These are phyloP conservation scores for Eutypa lata DNA, from an alignment of 2,329 filamentous ascomycete species.

Conservation along the genomic window DNA sequence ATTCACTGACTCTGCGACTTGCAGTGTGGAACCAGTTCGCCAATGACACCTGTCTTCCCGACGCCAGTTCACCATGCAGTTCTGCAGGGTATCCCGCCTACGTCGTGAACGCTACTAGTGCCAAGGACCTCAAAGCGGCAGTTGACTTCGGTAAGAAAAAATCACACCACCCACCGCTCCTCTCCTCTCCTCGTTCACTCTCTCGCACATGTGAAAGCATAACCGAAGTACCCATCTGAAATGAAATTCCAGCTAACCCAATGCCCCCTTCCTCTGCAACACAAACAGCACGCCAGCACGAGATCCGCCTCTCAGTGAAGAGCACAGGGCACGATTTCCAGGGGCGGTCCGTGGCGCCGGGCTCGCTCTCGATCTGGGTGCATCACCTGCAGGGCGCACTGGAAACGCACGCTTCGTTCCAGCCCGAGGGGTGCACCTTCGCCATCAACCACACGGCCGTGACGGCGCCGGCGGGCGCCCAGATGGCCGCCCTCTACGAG, in stretches of 20 bases:
- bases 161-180: too few species aligned
- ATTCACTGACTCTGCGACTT: too few species aligned
- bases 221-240: too few species aligned
- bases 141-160: slow-evolving; percentile 40
- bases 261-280: not conserved
- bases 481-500: slow-evolving; percentile 47
- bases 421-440: slow-evolving; percentile 36
- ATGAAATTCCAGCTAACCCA: too few species aligned
- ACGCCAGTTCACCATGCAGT: slow-evolving; percentile 34
- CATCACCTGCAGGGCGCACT: slow-evolving; percentile 40
- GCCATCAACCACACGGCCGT: slow-evolving; percentile 46
- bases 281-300: slow-evolving; percentile 34
- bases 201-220: too few species aligned
- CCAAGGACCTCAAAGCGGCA: slow-evolving; percentile 30
- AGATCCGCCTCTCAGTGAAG: slow-evolving; percentile 41
- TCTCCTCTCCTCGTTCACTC: too few species aligned
- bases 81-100: slow-evolving; percentile 37
- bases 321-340: slow-evolving; percentile 45
- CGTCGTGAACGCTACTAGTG: slow-evolving; percentile 36
- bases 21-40: slow-evolving; percentile 38
- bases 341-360: slow-evolving; percentile 44
- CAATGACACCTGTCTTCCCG: slow-evolving; percentile 50
- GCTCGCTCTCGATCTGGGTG: slow-evolving; percentile 53
- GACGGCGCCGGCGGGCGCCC: slow-evolving; percentile 50
- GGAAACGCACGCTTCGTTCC: slow-evolving; percentile 35